These are phyloP conservation scores for Alternaria incomplexa DNA, from an alignment of 2,329 filamentous ascomycete species.

Conservation along the genomic window DNA sequence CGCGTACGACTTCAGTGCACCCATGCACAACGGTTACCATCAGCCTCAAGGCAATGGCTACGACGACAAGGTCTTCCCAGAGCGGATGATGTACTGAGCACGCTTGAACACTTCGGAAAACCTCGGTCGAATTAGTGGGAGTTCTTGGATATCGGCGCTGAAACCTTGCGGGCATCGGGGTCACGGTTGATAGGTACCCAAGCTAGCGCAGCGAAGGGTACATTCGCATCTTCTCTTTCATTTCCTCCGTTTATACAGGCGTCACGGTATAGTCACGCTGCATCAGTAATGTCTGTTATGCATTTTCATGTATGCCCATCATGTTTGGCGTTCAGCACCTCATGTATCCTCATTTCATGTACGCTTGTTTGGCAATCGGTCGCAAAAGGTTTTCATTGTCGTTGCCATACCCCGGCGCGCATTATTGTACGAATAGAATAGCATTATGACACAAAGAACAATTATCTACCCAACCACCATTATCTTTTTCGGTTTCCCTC, in stretches of 20 bases:
- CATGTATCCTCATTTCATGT: conserved; percentile 9
- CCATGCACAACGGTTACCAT: conserved; percentile 34
- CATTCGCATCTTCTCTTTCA: conserved; percentile 1
- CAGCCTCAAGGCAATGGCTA: conserved; percentile 32
- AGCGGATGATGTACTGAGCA: conserved; percentile 41
- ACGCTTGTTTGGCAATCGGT: neutral
- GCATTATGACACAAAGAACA: neutral
- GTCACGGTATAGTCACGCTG: neutral
- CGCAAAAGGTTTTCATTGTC: neutral
- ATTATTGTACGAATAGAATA: conserved; percentile 8
- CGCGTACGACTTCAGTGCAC: conserved; percentile 40
- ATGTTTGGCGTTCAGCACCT: neutral
- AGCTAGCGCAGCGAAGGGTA: conserved; percentile 32
- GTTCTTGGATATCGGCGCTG: conserved; percentile 9
- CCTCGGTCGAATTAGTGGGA: conserved; percentile 3
- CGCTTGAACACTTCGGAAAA: neutral
- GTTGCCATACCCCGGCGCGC: neutral
- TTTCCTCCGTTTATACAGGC: neutral
- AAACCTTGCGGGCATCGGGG: conserved; percentile 3
- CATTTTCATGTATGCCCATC: neutral
- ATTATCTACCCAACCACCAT: neutral
- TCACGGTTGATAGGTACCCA: conserved; percentile 16
- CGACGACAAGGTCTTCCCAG: conserved; percentile 46
- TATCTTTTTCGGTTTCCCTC: neutral
- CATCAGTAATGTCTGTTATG: conserved; percentile 11